These are phyloP conservation scores for Salvia splendens DNA, from an alignment of 257 asterid genomes.

Conservation along the genomic window DNA sequence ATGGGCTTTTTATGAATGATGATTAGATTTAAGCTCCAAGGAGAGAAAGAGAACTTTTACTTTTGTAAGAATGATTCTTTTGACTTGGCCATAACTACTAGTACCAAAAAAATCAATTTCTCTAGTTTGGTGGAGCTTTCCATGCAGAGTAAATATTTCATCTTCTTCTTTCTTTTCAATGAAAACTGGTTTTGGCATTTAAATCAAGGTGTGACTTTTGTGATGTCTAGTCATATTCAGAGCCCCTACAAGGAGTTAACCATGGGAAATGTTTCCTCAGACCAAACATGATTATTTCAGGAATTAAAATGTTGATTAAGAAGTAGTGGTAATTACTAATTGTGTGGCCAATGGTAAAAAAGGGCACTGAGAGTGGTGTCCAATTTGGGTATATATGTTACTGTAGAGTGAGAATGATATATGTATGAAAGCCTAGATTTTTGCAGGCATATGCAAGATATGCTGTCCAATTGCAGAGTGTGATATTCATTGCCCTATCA, in stretches of 20 bases:
- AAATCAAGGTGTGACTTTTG: background rate
- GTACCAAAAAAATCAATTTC: conserved; percentile 3
- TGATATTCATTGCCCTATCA: conserved; percentile 49
- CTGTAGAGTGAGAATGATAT: conserved; percentile 28
- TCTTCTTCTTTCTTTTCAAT: background rate
- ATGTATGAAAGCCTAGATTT: conserved; percentile 16
- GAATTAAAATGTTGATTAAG: too few species aligned
- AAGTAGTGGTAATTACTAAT: background rate
- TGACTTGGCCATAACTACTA: conserved; percentile 23
- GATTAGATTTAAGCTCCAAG: background rate
- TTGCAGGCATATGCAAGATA: conserved; percentile 34
- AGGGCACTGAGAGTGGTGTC: background rate
- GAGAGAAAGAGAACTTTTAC: background rate
- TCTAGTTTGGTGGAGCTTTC: conserved; percentile 17
- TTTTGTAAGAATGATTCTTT: background rate
- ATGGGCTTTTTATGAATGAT: conserved; percentile 36
- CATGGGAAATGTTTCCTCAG: conserved; percentile 22
- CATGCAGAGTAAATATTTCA: conserved; percentile 4
- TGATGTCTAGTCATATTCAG: conserved; percentile 21
- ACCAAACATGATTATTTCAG: background rate
- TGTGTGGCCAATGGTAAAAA: background rate
- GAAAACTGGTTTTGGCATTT: conserved; percentile 20
- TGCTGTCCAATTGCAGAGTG: conserved; percentile 34
- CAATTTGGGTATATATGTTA: background rate
- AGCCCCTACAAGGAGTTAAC: background rate